Percentiles rank a stretch among this genome's conserved stretches.
Conservation (phyloP, 2,329 filamentous ascomycete genomes). For the Botrytis aclada region DNA sequence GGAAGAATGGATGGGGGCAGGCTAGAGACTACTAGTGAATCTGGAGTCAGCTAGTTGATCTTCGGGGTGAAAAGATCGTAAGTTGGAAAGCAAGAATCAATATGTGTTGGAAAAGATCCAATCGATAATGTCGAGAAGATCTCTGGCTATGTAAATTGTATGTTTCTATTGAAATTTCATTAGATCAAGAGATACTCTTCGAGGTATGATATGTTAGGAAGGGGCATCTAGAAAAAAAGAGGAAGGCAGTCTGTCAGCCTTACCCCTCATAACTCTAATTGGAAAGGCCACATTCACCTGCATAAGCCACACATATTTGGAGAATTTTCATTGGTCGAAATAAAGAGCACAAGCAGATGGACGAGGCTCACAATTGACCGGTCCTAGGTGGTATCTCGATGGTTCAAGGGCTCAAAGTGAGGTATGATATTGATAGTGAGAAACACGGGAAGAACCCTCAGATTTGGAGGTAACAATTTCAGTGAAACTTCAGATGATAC, state of each 20-base stretch:
- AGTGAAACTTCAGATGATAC: background rate
- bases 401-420: background rate
- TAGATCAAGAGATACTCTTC: background rate
- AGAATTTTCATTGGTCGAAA: background rate
- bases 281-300: background rate
- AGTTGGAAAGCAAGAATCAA: constrained; percentile 5
- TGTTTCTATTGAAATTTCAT: background rate
- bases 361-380: background rate
- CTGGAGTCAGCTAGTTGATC: background rate
- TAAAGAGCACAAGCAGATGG: too few relatives aligned
- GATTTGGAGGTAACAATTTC: background rate
- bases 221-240: background rate
- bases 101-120: background rate
- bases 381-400: background rate
- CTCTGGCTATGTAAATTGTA: background rate
- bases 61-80: background rate
- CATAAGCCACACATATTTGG: background rate
- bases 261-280: background rate
- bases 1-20: background rate
- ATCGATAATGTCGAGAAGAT: background rate
- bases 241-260: background rate
- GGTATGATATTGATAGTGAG: background rate
- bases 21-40: background rate
- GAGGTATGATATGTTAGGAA: background rate
- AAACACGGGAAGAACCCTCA: background rate